A percentile compares a stretch with the other conserved stretches of the same genome.
These are phyloP conservation scores for Bonia amplexicaulis DNA, from an alignment of 176 grass and related monocot species.

Conservation along the genomic window DNA sequence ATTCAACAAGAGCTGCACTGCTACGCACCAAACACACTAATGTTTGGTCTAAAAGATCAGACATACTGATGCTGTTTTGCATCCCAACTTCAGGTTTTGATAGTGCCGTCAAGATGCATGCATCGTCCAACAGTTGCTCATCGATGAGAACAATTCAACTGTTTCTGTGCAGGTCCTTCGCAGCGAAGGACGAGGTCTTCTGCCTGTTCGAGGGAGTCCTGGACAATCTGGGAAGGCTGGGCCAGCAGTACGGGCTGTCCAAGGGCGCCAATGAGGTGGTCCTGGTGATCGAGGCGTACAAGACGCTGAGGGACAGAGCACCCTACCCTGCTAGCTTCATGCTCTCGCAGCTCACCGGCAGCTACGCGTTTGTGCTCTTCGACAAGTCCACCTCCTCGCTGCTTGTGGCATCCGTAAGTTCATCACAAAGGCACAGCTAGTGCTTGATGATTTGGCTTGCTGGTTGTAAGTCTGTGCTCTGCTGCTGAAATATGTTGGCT, in stretches of 20 bases:
- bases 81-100: background rate
- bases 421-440: background rate
- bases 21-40: background rate
- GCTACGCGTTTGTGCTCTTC: conserved; percentile 85
- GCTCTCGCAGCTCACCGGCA: conserved; percentile 71
- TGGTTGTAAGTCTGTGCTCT: background rate
- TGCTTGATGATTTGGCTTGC: background rate
- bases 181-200: conserved; percentile 84
- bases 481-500: background rate
- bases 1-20: background rate
- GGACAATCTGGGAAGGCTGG: conserved; percentile 61
- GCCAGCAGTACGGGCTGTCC: conserved; percentile 86
- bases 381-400: conserved; percentile 69
- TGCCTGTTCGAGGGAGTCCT: conserved; percentile 86
- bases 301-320: conserved; percentile 76
- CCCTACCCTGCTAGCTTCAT: conserved; percentile 87
- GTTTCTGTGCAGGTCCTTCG: conserved; percentile 55
- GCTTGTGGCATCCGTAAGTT: conserved; percentile 74
- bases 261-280: conserved; percentile 77
- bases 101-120: background rate
- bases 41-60: background rate
- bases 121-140: background rate
- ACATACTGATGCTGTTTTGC: background rate
- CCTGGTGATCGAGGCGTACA: conserved; percentile 80
- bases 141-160: background rate